A percentile compares a stretch with the other conserved stretches of the same genome.
phyloP scores from a whole-genome alignment of 1,139 yeast species.

The Pneumocystis jirovecii region DNA sequence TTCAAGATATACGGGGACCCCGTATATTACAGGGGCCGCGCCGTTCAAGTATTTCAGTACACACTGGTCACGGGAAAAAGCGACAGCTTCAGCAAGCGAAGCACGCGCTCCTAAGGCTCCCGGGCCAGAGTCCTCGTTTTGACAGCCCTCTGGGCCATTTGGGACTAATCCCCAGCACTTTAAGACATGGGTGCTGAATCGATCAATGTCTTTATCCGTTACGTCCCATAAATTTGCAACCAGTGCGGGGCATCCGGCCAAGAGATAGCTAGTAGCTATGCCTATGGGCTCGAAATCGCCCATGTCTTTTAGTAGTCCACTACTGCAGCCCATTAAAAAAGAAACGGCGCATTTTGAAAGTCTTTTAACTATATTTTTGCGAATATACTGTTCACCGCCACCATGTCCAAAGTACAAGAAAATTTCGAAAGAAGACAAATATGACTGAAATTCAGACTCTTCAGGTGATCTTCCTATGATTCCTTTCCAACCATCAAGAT shows the following conservation, averaged over 20 bases:
- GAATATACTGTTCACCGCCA: slow-evolving; percentile 74
- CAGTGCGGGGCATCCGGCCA: slow-evolving; percentile 70
- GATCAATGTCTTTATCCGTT: slow-evolving; percentile 87
- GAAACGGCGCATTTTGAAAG: slow-evolving; percentile 45
- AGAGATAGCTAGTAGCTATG: slow-evolving; percentile 55
- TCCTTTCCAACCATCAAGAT: slow-evolving; percentile 17
- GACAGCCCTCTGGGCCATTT: slow-evolving; percentile 36
- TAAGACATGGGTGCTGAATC: slow-evolving; percentile 34
- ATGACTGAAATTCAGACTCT: slow-evolving; percentile 34
- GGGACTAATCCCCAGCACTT: slow-evolving; percentile 17
- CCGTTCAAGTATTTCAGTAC: slow-evolving; percentile 56
- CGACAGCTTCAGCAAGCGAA: slow-evolving; percentile 38
- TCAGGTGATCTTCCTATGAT: slow-evolving; percentile 40
- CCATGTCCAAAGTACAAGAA: slow-evolving; percentile 83
- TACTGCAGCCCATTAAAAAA: slow-evolving; percentile 79
- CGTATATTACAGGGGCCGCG: slow-evolving; percentile 69
- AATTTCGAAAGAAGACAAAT: slow-evolving; percentile 33
- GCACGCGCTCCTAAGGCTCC: slow-evolving; percentile 5
- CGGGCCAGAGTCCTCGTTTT: slow-evolving; percentile 35
- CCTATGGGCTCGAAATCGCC: slow-evolving; percentile 65
- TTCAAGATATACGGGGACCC: slow-evolving; percentile 36
- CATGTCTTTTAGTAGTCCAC: slow-evolving; percentile 46
- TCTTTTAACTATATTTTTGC: slow-evolving; percentile 35
- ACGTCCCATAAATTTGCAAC: slow-evolving; percentile 92
- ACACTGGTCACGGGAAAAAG: slow-evolving; percentile 46